Evolutionary conservation across 177 flowering plant species (phyloP), one percentile per base, ranked within the genome.

Genomic region (Vitis hybrid): DNA sequence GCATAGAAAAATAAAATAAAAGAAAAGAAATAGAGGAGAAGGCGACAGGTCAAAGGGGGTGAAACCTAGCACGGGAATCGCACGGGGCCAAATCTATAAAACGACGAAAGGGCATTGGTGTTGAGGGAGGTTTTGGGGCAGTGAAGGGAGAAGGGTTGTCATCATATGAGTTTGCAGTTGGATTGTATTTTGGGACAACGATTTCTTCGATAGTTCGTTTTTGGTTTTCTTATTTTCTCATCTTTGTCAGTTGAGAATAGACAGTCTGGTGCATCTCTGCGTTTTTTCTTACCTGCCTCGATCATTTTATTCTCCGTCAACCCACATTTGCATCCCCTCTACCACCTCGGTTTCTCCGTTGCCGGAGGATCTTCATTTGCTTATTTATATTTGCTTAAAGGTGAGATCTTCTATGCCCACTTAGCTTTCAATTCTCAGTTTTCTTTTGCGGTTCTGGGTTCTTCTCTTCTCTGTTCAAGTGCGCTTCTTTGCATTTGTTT

Each of bases 221-320:
- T 24, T 12, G 11, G 14, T n/a, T 35, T 15, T 17, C 24, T 51
- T 35, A 4, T 32, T 72, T 72, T 60, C 61, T 66, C 54, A 13
- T 24, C 2, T 50, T 27, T 67, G 15, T 67, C 21, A 13, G 11
- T 72, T 66, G 69, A 49, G 40, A 64, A 64, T 32, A 35, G 49
- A 66, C 74, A 24, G 5, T 35, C 40, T 35, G 40, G 40, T 35
- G 40, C 40, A 4, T 35, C 40, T 35, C 40, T 35, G 6, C 40
- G 6, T 35, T n/a, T 19, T 19, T 12, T 12, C 13, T 56, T 50
- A 15, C 15, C 67, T 24, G 0, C 27, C 2, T 24, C 2, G 27
- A 24, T 24, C 27, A 19, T 66, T 70, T 48, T 70, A 72, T 74
- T 77, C 82, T 77, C 79, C 81, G 74, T 65, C 82, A 72, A 52